A percentile compares a stretch with the other conserved stretches of the same genome.
These are phyloP conservation scores for Nissolia schottii DNA, from an alignment of 306 rosid genomes.

Conservation along the genomic window DNA sequence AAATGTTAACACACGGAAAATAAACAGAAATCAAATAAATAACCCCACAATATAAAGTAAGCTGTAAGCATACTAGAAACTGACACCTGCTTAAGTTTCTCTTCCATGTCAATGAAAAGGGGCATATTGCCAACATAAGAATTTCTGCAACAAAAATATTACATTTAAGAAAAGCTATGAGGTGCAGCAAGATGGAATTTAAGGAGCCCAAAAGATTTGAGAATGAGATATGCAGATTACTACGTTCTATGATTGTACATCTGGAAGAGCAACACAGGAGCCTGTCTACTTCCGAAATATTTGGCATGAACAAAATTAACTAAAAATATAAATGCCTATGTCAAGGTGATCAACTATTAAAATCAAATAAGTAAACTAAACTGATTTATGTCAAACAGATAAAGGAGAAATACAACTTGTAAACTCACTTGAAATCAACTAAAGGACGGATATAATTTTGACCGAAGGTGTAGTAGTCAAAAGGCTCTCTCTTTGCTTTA, in stretches of 20 bases:
- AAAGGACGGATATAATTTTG: constrained; percentile 93
- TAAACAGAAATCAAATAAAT: constrained; percentile 10
- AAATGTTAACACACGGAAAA: constrained; percentile 6
- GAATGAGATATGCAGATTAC: constrained; percentile 10
- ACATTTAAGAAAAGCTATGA: constrained; percentile 10
- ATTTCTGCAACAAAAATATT: constrained; percentile 60
- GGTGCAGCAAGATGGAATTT: constrained; percentile 12
- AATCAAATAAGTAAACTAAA: constrained; percentile 25
- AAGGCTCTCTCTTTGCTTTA: constrained; percentile 91
- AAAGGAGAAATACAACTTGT: constrained; percentile 23
- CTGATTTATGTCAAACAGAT: background rate
- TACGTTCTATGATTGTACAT: constrained; percentile 10
- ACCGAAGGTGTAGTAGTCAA: constrained; percentile 90
- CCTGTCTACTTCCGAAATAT: constrained; percentile 22
- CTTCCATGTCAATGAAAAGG: constrained; percentile 80
- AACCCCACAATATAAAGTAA: constrained; percentile 20
- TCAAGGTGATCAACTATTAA: background rate
- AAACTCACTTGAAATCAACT: constrained; percentile 78
- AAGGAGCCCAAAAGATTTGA: background rate
- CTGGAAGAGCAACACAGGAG: constrained; percentile 12
- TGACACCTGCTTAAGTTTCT: constrained; percentile 73
- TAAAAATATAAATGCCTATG: background rate
- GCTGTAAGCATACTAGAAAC: constrained; percentile 19
- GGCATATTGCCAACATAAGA: constrained; percentile 90
- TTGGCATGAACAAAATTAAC: background rate